Evolutionary conservation across 2,329 filamentous ascomycete genomes (phyloP), one percentile per base, ranked within the genome.

Genomic region (Shiraia bambusicola): DNA sequence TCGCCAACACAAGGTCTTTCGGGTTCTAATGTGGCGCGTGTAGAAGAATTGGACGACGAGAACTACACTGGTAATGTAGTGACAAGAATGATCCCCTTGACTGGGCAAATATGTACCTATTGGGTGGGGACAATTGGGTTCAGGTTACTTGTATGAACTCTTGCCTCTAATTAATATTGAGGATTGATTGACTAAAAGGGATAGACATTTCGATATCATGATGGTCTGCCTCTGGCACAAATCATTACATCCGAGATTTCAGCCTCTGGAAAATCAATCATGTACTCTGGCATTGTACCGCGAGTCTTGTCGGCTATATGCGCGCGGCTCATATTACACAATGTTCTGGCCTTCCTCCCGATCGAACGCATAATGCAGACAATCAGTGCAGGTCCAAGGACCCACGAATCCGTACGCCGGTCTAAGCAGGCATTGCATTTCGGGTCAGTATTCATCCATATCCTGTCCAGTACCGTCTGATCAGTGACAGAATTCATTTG

Each of bases 111-210:
- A 10, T 66, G 61, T 34, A 64, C 58, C 7, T 68, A 64, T 64
- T 68, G 65, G 65, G 55, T 66, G 43, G 63, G 63, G 12, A 54
- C 54, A 2, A 40, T 67, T 14, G 43, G 64, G 33, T 54, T 63
- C 26, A 56, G 64, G 10, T 32, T 66, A 15, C 35, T 65, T 29
- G 58, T 59, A 49, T 9, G 49, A 28, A 13, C 24, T 5, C 2
- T 16, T 13, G 8, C 19, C n/a, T 17, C 34, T 26, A 19, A 16
- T 6, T 13, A 25, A 10, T n/a, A 10, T 2, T 14, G 10, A 24
- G 11, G 19, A 24, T 30, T 44, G 30, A 42, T 29, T 32, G 6
- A 19, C 26, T 37, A 6, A 38, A 32, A 24, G n/a, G 19, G 15
- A 13, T 32, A 62, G 61, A 61, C 63, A 8, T 67, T 67, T 40